A percentile compares a stretch with the other conserved stretches of the same genome.
Evolutionary conservation across 164 flowering plant species (phyloP).

Genomic region (Pachysandra terminalis): DNA sequence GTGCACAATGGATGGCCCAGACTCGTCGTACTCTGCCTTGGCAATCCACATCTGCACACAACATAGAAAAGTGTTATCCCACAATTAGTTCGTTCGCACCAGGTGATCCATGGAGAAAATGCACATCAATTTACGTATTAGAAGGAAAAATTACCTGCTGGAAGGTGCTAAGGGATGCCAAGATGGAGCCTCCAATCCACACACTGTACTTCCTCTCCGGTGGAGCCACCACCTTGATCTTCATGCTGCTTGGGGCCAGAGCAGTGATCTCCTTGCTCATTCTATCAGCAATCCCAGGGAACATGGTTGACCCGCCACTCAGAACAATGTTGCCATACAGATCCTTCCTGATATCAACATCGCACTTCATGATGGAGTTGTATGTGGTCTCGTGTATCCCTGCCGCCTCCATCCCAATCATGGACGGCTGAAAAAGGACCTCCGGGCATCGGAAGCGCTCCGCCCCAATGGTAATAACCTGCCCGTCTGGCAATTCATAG

Average conservation of each 20-base stretch:
- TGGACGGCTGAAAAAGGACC: constrained; percentile 40
- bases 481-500: constrained; percentile 36
- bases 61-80: not conserved
- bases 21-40: constrained; percentile 21
- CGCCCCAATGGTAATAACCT: constrained; percentile 38
- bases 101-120: no score
- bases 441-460: constrained; percentile 43
- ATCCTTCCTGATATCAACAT: constrained; percentile 35
- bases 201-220: constrained; percentile 42
- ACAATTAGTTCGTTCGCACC: not conserved
- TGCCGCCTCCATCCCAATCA: constrained; percentile 40
- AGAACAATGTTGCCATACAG: constrained; percentile 33
- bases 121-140: not conserved
- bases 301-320: constrained; percentile 40
- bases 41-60: constrained; percentile 40
- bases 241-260: constrained; percentile 37
- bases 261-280: constrained; percentile 40
- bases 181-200: constrained; percentile 39
- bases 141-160: constrained; percentile 26
- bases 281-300: constrained; percentile 37
- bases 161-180: constrained; percentile 38
- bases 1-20: constrained; percentile 31
- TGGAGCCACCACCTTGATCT: constrained; percentile 36
- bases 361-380: constrained; percentile 37
- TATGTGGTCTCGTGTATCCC: constrained; percentile 36